Base-by-base conservation (phyloP, 148 eudicot genomes). In the Cornus kousa region DNA sequence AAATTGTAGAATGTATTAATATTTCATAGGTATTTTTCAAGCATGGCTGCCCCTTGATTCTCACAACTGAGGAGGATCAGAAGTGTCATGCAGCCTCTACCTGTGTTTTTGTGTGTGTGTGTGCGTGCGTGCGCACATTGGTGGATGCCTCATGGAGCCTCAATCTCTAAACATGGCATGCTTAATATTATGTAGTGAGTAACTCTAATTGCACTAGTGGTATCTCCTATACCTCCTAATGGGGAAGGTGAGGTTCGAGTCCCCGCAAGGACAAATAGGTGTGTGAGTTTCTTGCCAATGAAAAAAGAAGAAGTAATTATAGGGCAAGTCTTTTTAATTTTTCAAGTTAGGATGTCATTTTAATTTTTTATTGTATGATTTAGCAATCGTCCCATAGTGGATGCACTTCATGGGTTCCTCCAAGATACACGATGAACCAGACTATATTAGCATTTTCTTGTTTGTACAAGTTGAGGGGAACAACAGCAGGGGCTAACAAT, bases 401-500 rank as follows among this genome's bases (percentile, higher is more conserved):
- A 19, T 19, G 48, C 23, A 62, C 19, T 62, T n/a, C 19, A 5
- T 76, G 13, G 31, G 19, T n/a, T n/a, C n/a, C n/a, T n/a, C n/a
- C n/a, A n/a, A n/a, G n/a, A n/a, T n/a, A n/a, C n/a, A n/a, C n/a
- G n/a, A n/a, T 77, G 28, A 77, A 9, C 62, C 22, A 16, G n/a
- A 19, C 55, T 17, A 0, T 59, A 32, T 77, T 43, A 43, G 7
- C 13, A 23, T 37, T 66, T 65, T 17, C 53, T 22, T 65, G 28
- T 55, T 59, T 62, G 33, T 65, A 70, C 80, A 95, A 97, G 89
- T 86, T 95, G 74, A 89, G 99, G 82, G 97, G 99, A 76, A 95
- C 99, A 55, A 82, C 84, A 68, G 76, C 75, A 2, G 97, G 99
- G 67, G 99, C 99, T 76, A 93, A 95, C 84, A 95, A 95, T 77